Evolutionary conservation across 768 basidiomycete genomes (phyloP).

Genomic region (Russula foetens): DNA sequence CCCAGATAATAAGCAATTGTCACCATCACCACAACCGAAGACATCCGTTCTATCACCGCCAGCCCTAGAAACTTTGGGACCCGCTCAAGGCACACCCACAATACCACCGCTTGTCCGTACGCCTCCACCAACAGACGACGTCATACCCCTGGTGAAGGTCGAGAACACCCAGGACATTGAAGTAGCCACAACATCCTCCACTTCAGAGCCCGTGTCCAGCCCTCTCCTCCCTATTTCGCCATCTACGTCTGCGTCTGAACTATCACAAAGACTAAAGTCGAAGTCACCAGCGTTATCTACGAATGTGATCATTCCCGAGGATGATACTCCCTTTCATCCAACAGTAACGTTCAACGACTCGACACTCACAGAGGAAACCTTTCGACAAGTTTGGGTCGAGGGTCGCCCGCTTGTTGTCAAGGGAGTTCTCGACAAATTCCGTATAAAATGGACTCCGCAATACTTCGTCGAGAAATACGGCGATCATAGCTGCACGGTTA

Average conservation of each 20-base stretch:
- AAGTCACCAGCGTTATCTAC: constrained; percentile 4
- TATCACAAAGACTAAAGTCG: constrained; percentile 5
- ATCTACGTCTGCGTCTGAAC: constrained; percentile 15
- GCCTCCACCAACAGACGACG: background rate
- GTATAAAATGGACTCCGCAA: constrained; percentile 72
- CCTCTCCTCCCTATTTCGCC: constrained; percentile 16
- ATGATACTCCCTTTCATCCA: constrained; percentile 34
- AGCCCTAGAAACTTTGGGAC: background rate
- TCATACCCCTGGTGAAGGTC: constrained; percentile 3
- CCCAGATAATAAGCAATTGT: background rate
- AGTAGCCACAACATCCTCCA: constrained; percentile 11
- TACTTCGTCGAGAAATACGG: constrained; percentile 69
- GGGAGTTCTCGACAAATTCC: constrained; percentile 52
- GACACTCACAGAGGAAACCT: constrained; percentile 49
- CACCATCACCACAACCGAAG: constrained; percentile 1
- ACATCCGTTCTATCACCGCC: background rate
- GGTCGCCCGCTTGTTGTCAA: constrained; percentile 79
- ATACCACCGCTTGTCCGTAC: background rate
- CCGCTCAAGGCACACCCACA: background rate
- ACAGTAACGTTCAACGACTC: constrained; percentile 41
- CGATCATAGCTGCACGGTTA: constrained; percentile 53
- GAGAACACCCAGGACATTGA: constrained; percentile 11
- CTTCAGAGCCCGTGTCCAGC: constrained; percentile 13
- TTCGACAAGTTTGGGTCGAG: constrained; percentile 59
- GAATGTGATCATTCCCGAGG: background rate